Evolutionary conservation across 495 filamentous ascomycete species (phyloP), one percentile per base, ranked within the genome.

Genomic region (Podospora tetraspora): DNA sequence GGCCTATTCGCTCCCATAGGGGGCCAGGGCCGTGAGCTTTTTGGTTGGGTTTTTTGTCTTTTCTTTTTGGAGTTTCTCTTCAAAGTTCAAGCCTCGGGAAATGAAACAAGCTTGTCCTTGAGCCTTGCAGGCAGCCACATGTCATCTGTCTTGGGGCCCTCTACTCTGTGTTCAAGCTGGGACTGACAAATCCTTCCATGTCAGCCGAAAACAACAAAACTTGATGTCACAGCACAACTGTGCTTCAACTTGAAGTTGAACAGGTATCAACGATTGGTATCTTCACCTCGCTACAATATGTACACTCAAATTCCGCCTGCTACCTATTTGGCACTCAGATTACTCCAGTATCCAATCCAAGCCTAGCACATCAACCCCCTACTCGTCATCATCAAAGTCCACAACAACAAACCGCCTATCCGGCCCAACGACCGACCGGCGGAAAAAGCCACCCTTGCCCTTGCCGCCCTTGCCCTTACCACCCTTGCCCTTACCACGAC

Each of bases 321-420:
- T 19, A 8, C 43, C 16, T n/a, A 7, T 19, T n/a, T 6, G 7
- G 19, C 43, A 52, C 43, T 19, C 43, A 52, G 6, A 43, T 12
- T 37, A 37, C 1, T 4, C 37, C 37, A 43, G 16, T 6, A 19
- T 43, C 32, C 32, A 52, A 8, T 19, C 12, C 43, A n/a, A 5
- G 34, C 13, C 34, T 13, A 37, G 12, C 13, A 13, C 34, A 6
- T 19, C 34, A n/a, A 52, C 37, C 0, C 32, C 4, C 43, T 52
- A 52, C 43, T 52, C 43, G 3, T 52, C 43, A 52, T 61, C 64
- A 19, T 66, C 64, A 24, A 43, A 21, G 22, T 66, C 64, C 1
- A 37, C 64, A 7, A 66, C 64, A 10, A 66, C 57, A 10, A 66
- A 66, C 11, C 64, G 57, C 64, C 32, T 66, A 7, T 27, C 63